Conservation (phyloP, 192 early-diverging fungal genomes). For the Coemansia sp. region DNA sequence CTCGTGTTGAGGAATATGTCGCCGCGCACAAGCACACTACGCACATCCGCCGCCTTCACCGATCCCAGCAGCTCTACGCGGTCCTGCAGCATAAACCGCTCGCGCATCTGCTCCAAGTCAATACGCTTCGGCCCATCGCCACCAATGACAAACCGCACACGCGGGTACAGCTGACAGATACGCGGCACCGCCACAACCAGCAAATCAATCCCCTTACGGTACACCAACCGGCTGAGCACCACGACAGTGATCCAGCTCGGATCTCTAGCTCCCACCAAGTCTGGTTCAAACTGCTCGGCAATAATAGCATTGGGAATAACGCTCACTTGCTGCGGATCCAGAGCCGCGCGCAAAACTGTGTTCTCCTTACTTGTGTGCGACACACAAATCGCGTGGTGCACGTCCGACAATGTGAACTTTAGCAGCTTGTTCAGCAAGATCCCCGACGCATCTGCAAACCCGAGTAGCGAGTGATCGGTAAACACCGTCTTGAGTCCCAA, state of each 20-base stretch:
- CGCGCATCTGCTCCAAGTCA: conserved; percentile 98
- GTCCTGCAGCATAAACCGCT: conserved; percentile 90
- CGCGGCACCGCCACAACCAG: conserved; percentile 89
- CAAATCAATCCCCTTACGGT: conserved; percentile 95
- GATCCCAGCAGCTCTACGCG: conserved; percentile 87
- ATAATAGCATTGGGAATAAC: conserved; percentile 99
- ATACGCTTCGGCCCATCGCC: conserved; percentile 96
- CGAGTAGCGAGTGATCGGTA: conserved; percentile 97
- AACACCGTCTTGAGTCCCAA: conserved; percentile 95
- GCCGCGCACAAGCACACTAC: conserved; percentile 87
- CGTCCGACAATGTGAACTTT: conserved; percentile 96
- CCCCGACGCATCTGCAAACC: conserved; percentile 91
- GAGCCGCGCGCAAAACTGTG: conserved; percentile 91
- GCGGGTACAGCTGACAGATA: conserved; percentile 78
- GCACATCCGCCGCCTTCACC: conserved; percentile 80
- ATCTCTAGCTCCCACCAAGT: conserved; percentile 69
- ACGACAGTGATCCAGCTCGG: conserved; percentile 91
- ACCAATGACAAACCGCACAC: conserved; percentile 92
- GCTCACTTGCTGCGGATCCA: conserved; percentile 88
- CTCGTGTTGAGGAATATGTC: conserved; percentile 98
- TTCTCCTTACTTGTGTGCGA: conserved; percentile 99
- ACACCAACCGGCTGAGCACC: conserved; percentile 88
- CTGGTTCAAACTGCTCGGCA: conserved; percentile 87
- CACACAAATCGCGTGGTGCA: conserved; percentile 97
- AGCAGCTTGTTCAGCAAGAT: conserved; percentile 97